A percentile compares a stretch with the other conserved stretches of the same genome.
Evolutionary conservation across 164 flowering plant genomes (phyloP).

Genomic region (Annona cherimola): DNA sequence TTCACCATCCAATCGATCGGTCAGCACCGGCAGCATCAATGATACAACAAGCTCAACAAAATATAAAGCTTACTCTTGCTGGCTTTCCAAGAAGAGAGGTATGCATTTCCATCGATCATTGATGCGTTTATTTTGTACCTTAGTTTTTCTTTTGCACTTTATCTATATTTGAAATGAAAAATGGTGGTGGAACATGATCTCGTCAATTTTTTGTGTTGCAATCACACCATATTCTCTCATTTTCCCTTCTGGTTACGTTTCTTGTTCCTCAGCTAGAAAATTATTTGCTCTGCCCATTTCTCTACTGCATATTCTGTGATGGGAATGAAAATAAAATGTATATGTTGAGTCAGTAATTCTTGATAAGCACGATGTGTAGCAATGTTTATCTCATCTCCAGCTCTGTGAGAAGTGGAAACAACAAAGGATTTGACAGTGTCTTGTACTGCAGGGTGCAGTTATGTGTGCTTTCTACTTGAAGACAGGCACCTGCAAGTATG

Average conservation of each 20-base stretch:
- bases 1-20: constrained; percentile 86
- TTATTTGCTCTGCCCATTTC: too few species aligned
- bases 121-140: not conserved
- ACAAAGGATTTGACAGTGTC: not conserved
- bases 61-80: constrained; percentile 81
- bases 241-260: too few species aligned
- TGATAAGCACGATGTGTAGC: not conserved
- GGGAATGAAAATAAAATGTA: not conserved
- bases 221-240: not conserved
- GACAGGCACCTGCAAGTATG: constrained; percentile 83
- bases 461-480: constrained; percentile 78
- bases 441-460: constrained; percentile 52
- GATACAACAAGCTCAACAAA: constrained; percentile 33
- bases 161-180: too few species aligned
- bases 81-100: constrained; percentile 98
- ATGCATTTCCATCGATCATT: constrained; percentile 9
- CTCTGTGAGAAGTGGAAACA: not conserved
- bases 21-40: constrained; percentile 37
- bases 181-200: not conserved
- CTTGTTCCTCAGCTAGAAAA: too few species aligned
- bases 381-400: not conserved
- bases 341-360: not conserved
- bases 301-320: not conserved
- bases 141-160: not conserved
- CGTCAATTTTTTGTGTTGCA: not conserved